phyloP scores from a whole-genome alignment of 495 filamentous ascomycete species.

The Elasticomyces elasticus region DNA sequence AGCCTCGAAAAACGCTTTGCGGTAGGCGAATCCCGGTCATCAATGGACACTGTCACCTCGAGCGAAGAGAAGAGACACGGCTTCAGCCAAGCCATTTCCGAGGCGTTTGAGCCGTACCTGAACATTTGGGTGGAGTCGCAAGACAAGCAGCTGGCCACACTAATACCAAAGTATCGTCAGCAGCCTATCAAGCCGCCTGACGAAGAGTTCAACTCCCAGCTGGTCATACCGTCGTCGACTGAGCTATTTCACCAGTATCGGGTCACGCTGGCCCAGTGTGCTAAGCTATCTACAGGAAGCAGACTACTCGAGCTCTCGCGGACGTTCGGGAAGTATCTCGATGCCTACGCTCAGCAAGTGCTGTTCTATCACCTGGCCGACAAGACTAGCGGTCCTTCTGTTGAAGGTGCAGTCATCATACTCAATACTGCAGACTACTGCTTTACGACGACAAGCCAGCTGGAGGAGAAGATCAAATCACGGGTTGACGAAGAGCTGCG shows the following conservation, averaged over 20 bases:
- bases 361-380: slow-evolving; percentile 68
- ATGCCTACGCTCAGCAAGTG: slow-evolving; percentile 91
- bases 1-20: slow-evolving; percentile 76
- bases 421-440: slow-evolving; percentile 98
- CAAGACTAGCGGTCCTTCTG: slow-evolving; percentile 43
- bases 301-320: slow-evolving; percentile 77
- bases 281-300: slow-evolving; percentile 83
- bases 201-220: slow-evolving; percentile 83
- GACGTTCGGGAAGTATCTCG: slow-evolving; percentile 84
- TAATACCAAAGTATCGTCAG: slow-evolving; percentile 82
- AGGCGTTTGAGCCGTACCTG: slow-evolving; percentile 93
- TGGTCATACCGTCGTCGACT: slow-evolving; percentile 86
- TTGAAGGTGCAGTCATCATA: slow-evolving; percentile 73
- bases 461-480: slow-evolving; percentile 89
- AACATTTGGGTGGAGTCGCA: slow-evolving; percentile 96
- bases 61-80: slow-evolving; percentile 63
- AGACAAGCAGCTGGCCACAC: slow-evolving; percentile 72
- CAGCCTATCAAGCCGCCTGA: slow-evolving; percentile 72
- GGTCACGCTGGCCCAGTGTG: slow-evolving; percentile 80
- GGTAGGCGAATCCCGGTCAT: slow-evolving; percentile 63
- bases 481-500: slow-evolving; percentile 71
- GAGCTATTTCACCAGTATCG: slow-evolving; percentile 97
- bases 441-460: slow-evolving; percentile 79
- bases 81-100: slow-evolving; percentile 88
- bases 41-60: slow-evolving; percentile 83